Base-by-base conservation (phyloP, 805 yeast species). In the Nakazawaea peltata region DNA sequence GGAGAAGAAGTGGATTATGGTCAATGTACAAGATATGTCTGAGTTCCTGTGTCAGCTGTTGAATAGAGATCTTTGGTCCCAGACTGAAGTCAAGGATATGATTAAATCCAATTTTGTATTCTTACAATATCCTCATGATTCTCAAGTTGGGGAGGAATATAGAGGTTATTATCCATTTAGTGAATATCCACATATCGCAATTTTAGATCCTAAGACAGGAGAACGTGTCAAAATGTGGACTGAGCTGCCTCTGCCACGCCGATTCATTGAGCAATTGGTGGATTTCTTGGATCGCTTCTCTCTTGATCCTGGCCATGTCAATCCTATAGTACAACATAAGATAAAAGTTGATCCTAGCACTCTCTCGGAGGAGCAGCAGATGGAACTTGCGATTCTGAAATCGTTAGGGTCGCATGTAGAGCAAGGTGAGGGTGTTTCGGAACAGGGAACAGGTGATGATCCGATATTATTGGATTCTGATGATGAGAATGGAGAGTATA, bases 171-270 rank as follows among this genome's bases (percentile, higher is more conserved):
- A 92, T 54, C 79, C 81, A 3, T 68, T 83, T 30, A 58, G 65
- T 2, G 71, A 69, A 17, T 81, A 62, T 52, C 99, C 99, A 1
- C 97, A 92, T 53, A 77, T 92, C 28, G 83, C 96, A 1, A 83
- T 92, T 26, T 54, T 92, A 33, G 99, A 92, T 50, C 97, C 98
- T 2, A 75, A 88, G 53, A 92, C 98, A 0, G 97, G 97, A 16
- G 99, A 92, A 57, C 68, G 94, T 41, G 71, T 86, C 37, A 70
- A 71, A 45, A 67, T 66, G 35, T 92, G 97, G 95, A 61, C 66
- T n/a, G 73, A 71, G 1, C 78, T 75, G 1, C 94, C 94, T 0
- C 59, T 61, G 14, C 63, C 69, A 1, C 66, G 68, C 4, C 63
- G 57, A 14, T 88, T 88, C 75, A 54, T 79, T 7, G 67, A 69